Base-by-base conservation (phyloP, 2,329 filamentous ascomycete species). In the Exophiala aquamarina region DNA sequence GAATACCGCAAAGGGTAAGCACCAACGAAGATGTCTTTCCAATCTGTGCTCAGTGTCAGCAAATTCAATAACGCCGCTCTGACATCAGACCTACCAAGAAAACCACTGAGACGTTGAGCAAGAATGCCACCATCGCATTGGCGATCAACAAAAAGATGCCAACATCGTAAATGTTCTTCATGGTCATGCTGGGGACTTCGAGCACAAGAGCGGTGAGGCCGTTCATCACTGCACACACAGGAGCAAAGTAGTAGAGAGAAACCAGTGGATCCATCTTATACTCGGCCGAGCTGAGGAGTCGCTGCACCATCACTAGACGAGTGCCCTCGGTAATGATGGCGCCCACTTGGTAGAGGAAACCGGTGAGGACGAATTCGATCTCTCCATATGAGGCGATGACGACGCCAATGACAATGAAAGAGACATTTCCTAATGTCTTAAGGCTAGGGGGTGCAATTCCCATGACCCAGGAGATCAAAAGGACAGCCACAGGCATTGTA, bases 301-400 rank as follows among this genome's bases (percentile, higher is more conserved):
- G 82, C 71, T 94, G 86, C 47, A 93, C 87, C 86, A 94, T 89
- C 70, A 90, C 84, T 54, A 93, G 74, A 50, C 89, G 84, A 52
- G 87, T 77, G 35, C 89, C 87, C 72, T 94, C 89, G 63, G 91
- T 92, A 41, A 85, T 66, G 57, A 91, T 87, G 55, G 87, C 89
- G 50, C 78, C 84, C 44, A 86, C 66, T 71, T 93, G 89, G 70
- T 79, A 86, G 26, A 83, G 52, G 66, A 87, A 82, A 29, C 43
- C 51, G 1, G 34, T 50, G 32, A 72, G 58, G 60, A 72, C 86
- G 66, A 98, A 98, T 66, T 91, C 84, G 70, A 98, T 94, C 75
- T 98, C 93, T 63, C 93, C 93, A 55, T 95, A 81, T 1, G 92
- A 95, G 40, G 93, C 93, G 64, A 98, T 89, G 58, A 96, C 76